Evolutionary conservation across 495 filamentous ascomycete genomes (phyloP), one percentile per base, ranked within the genome.

Genomic region (Aspergillus wentii): DNA sequence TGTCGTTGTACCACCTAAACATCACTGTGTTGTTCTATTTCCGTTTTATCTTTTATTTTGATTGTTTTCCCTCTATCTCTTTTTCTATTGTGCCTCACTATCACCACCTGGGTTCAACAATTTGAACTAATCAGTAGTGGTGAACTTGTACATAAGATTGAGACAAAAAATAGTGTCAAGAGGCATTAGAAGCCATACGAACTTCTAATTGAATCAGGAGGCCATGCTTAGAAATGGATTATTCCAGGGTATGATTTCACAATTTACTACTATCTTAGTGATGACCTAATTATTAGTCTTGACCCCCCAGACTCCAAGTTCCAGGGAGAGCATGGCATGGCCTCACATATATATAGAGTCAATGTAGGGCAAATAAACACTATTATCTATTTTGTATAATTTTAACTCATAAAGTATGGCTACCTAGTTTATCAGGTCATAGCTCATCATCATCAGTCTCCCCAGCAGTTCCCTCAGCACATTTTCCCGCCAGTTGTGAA

Each of bases 391-490:
- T n/a, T n/a, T n/a, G n/a, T n/a, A n/a, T n/a, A n/a, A n/a, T n/a
- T n/a, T n/a, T n/a, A n/a, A n/a, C n/a, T n/a, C n/a, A n/a, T n/a
- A n/a, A n/a, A n/a, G n/a, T n/a, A n/a, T n/a, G n/a, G n/a, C n/a
- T n/a, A n/a, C n/a, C n/a, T n/a, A n/a, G n/a, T n/a, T n/a, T n/a
- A n/a, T n/a, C n/a, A n/a, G 1, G 35, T 59, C 46, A 75, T 43
- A 75, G 48, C 41, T 76, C 71, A 46, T 77, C 72, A 44, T 77
- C 74, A 49, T 78, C 74, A 2, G 61, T 67, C 39, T 72, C 73
- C 19, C 69, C 71, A 29, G 54, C 62, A 10, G 54, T 66, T 23
- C 59, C 63, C 16, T 61, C 62, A 2, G 43, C 43, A 2, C 41
- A 46, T 14, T 44, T 38, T 13, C 43, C 38, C 15, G 36, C 10